Evolutionary conservation across 2,329 filamentous ascomycete genomes (phyloP).

Genomic region (Alternaria arbusti): DNA sequence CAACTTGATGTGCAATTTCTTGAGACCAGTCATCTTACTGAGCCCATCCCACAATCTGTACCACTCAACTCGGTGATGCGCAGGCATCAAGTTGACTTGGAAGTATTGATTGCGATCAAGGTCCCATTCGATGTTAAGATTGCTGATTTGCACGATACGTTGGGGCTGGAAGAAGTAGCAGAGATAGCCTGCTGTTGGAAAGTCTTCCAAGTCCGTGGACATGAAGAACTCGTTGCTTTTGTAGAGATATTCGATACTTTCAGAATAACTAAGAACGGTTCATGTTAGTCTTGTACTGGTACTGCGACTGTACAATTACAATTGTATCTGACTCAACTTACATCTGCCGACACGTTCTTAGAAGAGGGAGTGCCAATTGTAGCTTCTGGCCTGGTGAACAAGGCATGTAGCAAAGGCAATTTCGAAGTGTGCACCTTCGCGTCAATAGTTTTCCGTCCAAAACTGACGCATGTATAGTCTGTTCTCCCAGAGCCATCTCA

Average conservation of each 20-base stretch:
- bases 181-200: conserved; percentile 21
- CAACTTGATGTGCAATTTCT: conserved; percentile 20
- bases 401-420: neutral
- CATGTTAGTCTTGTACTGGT: neutral
- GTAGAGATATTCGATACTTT: conserved; percentile 31
- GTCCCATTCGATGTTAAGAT: conserved; percentile 24
- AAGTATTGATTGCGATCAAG: conserved; percentile 15
- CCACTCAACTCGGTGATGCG: conserved; percentile 14
- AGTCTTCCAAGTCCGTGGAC: conserved; percentile 16
- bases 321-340: conserved; percentile 9
- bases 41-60: conserved; percentile 22
- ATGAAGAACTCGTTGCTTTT: conserved; percentile 25
- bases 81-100: conserved; percentile 1
- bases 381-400: neutral
- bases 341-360: conserved; percentile 31
- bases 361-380: conserved; percentile 11
- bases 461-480: conserved; percentile 15
- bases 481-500: conserved; percentile 16
- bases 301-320: neutral
- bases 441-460: conserved; percentile 13
- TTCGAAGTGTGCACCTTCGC: conserved; percentile 4
- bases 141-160: conserved; percentile 22
- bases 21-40: conserved; percentile 21
- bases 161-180: conserved; percentile 27
- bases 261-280: conserved; percentile 24